A percentile compares a stretch with the other conserved stretches of the same genome.
These are phyloP conservation scores for Fusarium stilboides DNA, from an alignment of 2,329 filamentous ascomycete species.

Conservation along the genomic window DNA sequence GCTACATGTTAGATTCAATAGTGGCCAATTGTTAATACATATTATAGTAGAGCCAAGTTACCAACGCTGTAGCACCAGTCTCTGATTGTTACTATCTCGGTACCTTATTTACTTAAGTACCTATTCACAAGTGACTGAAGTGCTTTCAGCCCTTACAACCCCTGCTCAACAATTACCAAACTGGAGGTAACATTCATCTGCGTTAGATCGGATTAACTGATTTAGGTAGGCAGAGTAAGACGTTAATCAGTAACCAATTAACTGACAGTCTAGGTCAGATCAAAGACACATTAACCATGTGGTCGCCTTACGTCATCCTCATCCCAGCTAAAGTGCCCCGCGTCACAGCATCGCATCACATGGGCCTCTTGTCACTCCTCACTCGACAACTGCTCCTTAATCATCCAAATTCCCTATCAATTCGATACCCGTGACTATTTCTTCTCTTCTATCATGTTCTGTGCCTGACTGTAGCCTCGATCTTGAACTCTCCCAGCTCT, in stretches of 20 bases:
- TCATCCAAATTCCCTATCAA: neutral
- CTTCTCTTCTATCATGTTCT: neutral
- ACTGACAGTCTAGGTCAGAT: neutral
- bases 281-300: conserved; percentile 27
- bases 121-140: no score
- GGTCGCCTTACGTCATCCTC: conserved; percentile 43
- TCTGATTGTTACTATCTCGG: no score
- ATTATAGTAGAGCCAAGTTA: no score
- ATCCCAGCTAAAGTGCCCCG: conserved; percentile 20
- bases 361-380: conserved; percentile 42
- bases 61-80: no score
- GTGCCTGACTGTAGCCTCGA: neutral
- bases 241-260: neutral
- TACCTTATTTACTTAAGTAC: no score
- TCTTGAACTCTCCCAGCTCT: neutral
- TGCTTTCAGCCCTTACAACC: neutral
- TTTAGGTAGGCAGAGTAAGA: neutral
- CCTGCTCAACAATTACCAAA: neutral
- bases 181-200: neutral
- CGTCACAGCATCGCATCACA: conserved; percentile 44
- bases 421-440: conserved; percentile 40
- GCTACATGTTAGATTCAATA: no score
- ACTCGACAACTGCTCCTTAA: conserved; percentile 14
- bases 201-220: neutral
- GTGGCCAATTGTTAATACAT: no score